Evolutionary conservation across 768 basidiomycete genomes (phyloP), one percentile per base, ranked within the genome.

Genomic region (Hygrocybe coccinea): DNA sequence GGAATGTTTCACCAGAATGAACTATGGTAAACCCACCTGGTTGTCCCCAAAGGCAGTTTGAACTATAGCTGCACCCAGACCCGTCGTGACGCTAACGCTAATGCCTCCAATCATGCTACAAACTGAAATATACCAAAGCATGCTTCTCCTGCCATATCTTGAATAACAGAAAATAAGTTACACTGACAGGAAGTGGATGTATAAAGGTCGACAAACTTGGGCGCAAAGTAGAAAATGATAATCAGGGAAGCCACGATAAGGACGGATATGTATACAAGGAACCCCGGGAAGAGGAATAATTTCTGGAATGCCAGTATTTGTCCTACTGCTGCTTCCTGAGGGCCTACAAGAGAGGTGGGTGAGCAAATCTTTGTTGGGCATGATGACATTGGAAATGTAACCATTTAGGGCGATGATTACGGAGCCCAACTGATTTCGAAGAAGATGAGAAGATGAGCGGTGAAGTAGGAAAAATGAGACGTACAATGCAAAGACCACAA

Each of bases 81-180:
- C 95, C 33, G 92, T 94, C 12, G 95, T 95, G 53, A 95, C 95
- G 62, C 89, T 91, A 60, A 95, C 92, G 55, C 87, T 90, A 47
- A 95, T 86, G 0, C 97, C 97, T 15, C 97, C 97, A 65, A 99
- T 97, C 80, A 97, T 86, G 59, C 88, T 91, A 71, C 97, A 99
- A 44, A 99, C 90, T 39, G 80, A 76, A 60, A 98, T 95, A 69
- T 95, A 91, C 89, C 90, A 92, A 51, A 98, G 70, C 95, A 97
- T 97, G 65, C 84, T 90, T 72, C 84, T 84, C 72, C 87, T 92
- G 49, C 95, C 95, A 66, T 89, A 91, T 65, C 86, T 84, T 48
- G 56, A 47, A 24, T 19, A 39, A 21, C 15, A 15, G 36, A 60
- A 14, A 8, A 41, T 17, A 48, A 34, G 19, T 39, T 25, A n/a